Conservation (phyloP, 106 monocot genomes). For the Amphibolis antarctica region DNA sequence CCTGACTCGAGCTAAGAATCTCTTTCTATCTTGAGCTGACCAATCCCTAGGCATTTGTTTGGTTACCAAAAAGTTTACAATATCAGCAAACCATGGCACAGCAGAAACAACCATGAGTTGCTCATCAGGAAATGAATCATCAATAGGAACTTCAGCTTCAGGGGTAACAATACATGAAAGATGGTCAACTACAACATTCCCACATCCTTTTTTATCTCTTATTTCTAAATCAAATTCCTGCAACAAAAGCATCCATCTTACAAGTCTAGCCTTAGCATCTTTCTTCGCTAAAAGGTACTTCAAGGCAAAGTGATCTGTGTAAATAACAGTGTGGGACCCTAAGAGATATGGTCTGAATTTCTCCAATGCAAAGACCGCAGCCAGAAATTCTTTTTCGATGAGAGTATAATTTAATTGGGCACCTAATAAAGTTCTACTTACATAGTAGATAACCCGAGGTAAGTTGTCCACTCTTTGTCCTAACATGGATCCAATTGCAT, state of each 20-base stretch:
- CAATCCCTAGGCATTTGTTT: neutral
- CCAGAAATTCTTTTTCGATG: neutral
- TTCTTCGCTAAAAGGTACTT: neutral
- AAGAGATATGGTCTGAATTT: neutral
- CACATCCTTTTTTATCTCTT: neutral
- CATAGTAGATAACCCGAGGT: neutral
- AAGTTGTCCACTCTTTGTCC: neutral
- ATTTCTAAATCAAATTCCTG: slow-evolving; percentile 12
- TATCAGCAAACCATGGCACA: slow-evolving; percentile 1
- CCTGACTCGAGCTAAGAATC: neutral
- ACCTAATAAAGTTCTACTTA: neutral
- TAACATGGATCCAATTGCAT: neutral
- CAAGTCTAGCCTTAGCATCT: slow-evolving; percentile 1
- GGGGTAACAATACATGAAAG: neutral
- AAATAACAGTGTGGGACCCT: neutral
- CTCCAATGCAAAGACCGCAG: neutral
- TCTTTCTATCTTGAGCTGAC: too few species aligned
- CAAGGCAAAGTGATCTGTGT: neutral
- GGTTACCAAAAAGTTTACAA: neutral
- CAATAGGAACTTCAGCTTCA: neutral
- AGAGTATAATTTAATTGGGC: neutral
- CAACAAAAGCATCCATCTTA: slow-evolving; percentile 4
- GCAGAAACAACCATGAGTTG: neutral
- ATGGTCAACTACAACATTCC: slow-evolving; percentile 3
- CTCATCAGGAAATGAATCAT: neutral